Percentiles rank a stretch among this genome's conserved stretches.
These are phyloP conservation scores for Erythrophleum ivorense DNA, from an alignment of 331 rosid genomes.

Conservation along the genomic window DNA sequence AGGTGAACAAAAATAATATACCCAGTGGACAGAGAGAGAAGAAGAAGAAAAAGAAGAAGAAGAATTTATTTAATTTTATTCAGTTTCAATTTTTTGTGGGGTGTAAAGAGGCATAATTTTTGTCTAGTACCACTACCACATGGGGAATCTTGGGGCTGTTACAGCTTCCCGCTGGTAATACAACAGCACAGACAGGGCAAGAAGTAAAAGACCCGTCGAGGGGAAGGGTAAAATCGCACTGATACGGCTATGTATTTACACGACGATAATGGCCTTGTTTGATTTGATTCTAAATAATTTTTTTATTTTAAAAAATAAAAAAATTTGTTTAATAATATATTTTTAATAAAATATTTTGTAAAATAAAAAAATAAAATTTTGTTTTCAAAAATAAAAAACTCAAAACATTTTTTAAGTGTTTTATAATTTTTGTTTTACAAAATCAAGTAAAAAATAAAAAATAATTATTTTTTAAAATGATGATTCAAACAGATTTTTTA, in stretches of 20 bases:
- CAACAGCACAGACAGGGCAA: conserved; percentile 24
- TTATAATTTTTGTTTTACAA: too few relatives aligned
- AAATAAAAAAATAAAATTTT: too few relatives aligned
- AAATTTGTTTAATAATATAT: too few relatives aligned
- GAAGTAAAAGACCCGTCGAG: not conserved
- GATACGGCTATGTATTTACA: conserved; percentile 26
- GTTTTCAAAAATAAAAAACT: too few relatives aligned
- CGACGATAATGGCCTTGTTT: too few relatives aligned
- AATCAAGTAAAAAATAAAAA: too few relatives aligned
- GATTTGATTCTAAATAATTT: too few relatives aligned
- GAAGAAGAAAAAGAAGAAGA: conserved; percentile 2
- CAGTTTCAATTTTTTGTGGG: conserved; percentile 57
- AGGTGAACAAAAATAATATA: conserved; percentile 23
- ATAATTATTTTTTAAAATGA: too few relatives aligned
- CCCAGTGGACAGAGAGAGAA: conserved; percentile 19
- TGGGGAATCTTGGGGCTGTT: conserved; percentile 68
- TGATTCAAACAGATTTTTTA: too few relatives aligned
- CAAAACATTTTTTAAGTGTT: too few relatives aligned
- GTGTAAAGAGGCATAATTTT: conserved; percentile 81
- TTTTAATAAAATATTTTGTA: too few relatives aligned
- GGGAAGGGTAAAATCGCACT: conserved; percentile 31
- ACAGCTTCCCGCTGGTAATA: conserved; percentile 46
- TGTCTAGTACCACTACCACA: conserved; percentile 76
- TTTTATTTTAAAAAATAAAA: too few relatives aligned
- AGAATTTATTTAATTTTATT: not conserved